Conservation (phyloP, 306 rosid species). For the Phaseolus lunatus region DNA sequence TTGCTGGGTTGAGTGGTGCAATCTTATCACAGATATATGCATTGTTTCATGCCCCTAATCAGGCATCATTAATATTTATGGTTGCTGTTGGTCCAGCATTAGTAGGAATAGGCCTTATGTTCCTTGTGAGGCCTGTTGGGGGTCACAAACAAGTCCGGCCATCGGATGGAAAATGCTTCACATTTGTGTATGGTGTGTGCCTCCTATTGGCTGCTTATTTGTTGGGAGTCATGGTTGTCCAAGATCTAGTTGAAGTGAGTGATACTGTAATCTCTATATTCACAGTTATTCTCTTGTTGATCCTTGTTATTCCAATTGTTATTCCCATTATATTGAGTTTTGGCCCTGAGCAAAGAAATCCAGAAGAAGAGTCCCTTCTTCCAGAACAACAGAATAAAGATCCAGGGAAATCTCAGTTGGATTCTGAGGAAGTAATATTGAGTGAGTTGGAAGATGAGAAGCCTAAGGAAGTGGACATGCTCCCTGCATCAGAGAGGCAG, state of each 20-base stretch:
- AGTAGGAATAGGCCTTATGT: conserved; percentile 77
- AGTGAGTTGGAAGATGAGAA: conserved; percentile 69
- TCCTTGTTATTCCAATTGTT: conserved; percentile 66
- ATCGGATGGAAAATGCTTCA: conserved; percentile 66
- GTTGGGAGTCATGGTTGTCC: conserved; percentile 90
- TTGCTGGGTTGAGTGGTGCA: conserved; percentile 95
- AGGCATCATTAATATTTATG: conserved; percentile 83
- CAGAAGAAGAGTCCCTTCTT: conserved; percentile 75
- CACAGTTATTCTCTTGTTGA: conserved; percentile 61
- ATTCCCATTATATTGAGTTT: conserved; percentile 69
- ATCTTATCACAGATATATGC: conserved; percentile 89
- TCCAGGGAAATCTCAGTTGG: conserved; percentile 49
- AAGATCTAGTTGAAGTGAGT: conserved; percentile 67
- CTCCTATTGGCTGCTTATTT: conserved; percentile 85
- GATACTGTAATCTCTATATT: conserved; percentile 57
- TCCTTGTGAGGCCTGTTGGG: conserved; percentile 82
- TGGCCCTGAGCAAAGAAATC: conserved; percentile 43
- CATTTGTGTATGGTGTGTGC: conserved; percentile 75
- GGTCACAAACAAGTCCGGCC: conserved; percentile 83
- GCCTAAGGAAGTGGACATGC: conserved; percentile 60
- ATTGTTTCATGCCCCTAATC: conserved; percentile 71
- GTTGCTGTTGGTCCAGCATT: conserved; percentile 86
- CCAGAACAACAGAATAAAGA: conserved; percentile 52
- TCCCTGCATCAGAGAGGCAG: conserved; percentile 56
- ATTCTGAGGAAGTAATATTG: conserved; percentile 61